These are phyloP conservation scores for Lepidium africanum DNA, from an alignment of 345 rosid species.

Conservation along the genomic window DNA sequence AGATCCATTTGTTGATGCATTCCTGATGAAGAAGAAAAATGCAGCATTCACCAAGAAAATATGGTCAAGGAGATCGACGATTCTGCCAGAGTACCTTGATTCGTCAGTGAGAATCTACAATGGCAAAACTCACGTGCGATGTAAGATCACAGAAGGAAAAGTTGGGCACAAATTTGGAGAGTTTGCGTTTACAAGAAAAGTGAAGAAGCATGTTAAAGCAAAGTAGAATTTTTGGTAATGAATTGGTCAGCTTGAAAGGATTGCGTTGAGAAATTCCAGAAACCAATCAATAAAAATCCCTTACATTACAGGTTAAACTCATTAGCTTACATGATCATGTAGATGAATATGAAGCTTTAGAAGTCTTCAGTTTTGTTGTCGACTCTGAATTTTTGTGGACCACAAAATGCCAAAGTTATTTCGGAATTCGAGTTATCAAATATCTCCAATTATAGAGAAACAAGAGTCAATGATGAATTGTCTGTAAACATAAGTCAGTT, in stretches of 20 bases:
- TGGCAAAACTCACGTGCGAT: constrained; percentile 34
- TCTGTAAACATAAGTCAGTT: too few relatives aligned
- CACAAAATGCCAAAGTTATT: background rate
- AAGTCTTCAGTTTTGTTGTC: background rate
- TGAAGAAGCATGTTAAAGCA: constrained; percentile 22
- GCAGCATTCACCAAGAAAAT: constrained; percentile 35
- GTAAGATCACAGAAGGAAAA: constrained; percentile 42
- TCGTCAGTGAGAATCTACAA: constrained; percentile 39
- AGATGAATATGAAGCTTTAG: too few relatives aligned
- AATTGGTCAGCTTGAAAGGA: too few relatives aligned
- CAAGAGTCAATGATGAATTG: too few relatives aligned
- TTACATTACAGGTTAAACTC: background rate
- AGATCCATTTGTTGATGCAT: constrained; percentile 43
- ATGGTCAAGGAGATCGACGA: constrained; percentile 43
- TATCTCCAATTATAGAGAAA: background rate
- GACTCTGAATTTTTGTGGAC: too few relatives aligned
- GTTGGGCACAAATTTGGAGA: constrained; percentile 50
- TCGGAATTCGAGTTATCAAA: background rate
- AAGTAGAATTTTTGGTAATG: constrained; percentile 23
- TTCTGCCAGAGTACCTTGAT: constrained; percentile 41
- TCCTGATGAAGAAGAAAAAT: constrained; percentile 34
- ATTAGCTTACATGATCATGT: background rate
- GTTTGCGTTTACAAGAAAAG: constrained; percentile 38
- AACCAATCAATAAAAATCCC: background rate
- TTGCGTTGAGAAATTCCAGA: background rate